Base-by-base conservation (phyloP, 2,329 filamentous ascomycete species). In the Fusarium cicatricum region DNA sequence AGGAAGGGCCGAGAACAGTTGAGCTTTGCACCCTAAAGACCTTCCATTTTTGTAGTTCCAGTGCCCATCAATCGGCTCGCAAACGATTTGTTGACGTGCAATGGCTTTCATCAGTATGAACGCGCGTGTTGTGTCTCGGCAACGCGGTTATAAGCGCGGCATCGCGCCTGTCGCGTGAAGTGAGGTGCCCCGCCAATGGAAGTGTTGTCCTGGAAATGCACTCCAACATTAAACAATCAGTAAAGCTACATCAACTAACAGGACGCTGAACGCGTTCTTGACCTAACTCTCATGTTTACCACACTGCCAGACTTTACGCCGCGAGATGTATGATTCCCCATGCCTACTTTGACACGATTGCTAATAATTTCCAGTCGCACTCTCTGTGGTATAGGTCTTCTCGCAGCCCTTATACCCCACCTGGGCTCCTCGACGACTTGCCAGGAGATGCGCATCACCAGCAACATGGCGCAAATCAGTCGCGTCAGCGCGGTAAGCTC, bases 351-450 rank as follows among this genome's bases (percentile, higher is more conserved):
- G 2, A 14, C 12, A 15, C 16, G n/a, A 11, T 15, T 41, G 14
- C 53, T 69, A 44, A 69, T 40, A 23, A 14, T n/a, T 12, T 32
- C 32, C 65, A 91, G 89, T 87, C 88, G 31, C 87, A 91, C 72
- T 83, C 85, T 46, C 82, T 91, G 55, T 92, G 89, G 89, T 91
- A 91, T 72, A 85, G 84, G 29, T 86, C 88, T 11, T 82, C 87
- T 6, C 82, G 85, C 44, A 79, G 78, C 69, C 82, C 82, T 15
- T 69, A 72, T 45, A 68, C 71, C 55, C 71, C 74, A 45, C 60
- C 69, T 59, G 60, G 74, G 52, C 68, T 75, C 39, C 64, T 72
- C 57, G 72, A 76, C 41, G 60, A 71, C 47, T 68, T 71, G 39
- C 52, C 66, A 64, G 52, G 70, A 72, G 52, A 55, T 64, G 16